Evolutionary conservation across 1,284 basidiomycete genomes (phyloP).

Genomic region (Pseudozyma tsukubaensis): DNA sequence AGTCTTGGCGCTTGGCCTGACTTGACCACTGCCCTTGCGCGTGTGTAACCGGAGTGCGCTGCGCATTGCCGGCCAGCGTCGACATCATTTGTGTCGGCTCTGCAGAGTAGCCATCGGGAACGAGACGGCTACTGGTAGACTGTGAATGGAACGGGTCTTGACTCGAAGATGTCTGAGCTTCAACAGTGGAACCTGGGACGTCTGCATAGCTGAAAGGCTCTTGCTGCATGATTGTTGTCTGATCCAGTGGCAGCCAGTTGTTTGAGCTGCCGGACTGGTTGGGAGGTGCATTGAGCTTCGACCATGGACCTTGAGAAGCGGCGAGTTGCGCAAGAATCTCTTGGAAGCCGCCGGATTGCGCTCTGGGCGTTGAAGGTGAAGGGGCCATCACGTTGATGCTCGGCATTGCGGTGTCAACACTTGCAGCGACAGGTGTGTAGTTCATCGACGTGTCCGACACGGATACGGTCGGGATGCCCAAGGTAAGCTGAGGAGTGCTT

Average conservation of each 20-base stretch:
- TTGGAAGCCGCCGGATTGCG: conserved; percentile 40
- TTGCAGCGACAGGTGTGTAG: conserved; percentile 23
- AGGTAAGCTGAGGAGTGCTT: conserved; percentile 30
- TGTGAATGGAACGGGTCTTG: conserved; percentile 25
- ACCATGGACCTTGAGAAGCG: conserved; percentile 14
- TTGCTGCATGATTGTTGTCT: conserved; percentile 8
- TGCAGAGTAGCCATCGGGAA: conserved; percentile 31
- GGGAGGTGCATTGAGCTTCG: conserved; percentile 1
- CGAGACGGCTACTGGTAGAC: conserved; percentile 29
- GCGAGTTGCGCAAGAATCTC: conserved; percentile 43
- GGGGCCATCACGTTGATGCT: conserved; percentile 55
- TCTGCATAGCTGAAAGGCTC: conserved; percentile 37
- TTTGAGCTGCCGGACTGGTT: conserved; percentile 9
- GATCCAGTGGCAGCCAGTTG: conserved; percentile 21
- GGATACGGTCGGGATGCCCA: conserved; percentile 43
- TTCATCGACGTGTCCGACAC: conserved; percentile 46
- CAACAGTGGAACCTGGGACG: conserved; percentile 5
- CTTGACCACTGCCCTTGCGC: conserved; percentile 49
- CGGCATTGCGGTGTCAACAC: conserved; percentile 26
- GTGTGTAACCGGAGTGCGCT: conserved; percentile 16
- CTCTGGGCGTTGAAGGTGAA: conserved; percentile 44
- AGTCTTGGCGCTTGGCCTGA: conserved; percentile 56
- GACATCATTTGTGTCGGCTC: conserved; percentile 40
- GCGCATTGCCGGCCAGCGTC: conserved; percentile 25
- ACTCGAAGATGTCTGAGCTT: conserved; percentile 6